phyloP scores from a whole-genome alignment of 108 stramenopile genomes.

The Pseudonitzschia multiseries region DNA sequence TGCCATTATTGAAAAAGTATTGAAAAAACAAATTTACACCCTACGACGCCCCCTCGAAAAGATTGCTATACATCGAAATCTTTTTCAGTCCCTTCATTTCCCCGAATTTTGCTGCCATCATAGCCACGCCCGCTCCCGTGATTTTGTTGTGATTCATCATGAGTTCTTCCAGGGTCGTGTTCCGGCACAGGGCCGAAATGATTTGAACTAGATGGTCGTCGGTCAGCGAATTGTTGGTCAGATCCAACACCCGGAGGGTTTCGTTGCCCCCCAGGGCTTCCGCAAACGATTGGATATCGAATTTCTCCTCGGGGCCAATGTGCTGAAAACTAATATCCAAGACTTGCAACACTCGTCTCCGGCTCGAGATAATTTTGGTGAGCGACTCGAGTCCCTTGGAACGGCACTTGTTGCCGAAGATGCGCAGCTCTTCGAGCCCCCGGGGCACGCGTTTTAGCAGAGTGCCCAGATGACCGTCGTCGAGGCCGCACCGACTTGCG shows the following conservation, averaged over 20 bases:
- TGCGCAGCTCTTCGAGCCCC: conserved; percentile 28
- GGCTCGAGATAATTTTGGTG: neutral
- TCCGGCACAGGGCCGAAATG: conserved; percentile 23
- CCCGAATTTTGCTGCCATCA: conserved; percentile 23
- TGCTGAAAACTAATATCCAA: conserved; percentile 40
- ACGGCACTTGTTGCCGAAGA: conserved; percentile 44
- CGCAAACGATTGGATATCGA: conserved; percentile 22
- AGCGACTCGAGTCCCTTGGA: conserved; percentile 26
- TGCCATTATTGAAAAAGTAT: too few species aligned
- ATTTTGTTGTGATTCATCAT: conserved; percentile 42
- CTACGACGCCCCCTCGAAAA: conserved; percentile 22
- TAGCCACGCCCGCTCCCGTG: conserved; percentile 23
- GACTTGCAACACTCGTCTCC: neutral
- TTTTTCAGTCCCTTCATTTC: conserved; percentile 42
- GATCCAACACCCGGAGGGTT: conserved; percentile 24
- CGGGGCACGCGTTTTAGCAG: conserved; percentile 21
- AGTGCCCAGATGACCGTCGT: conserved; percentile 23
- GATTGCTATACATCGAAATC: conserved; percentile 45
- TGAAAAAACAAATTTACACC: neutral
- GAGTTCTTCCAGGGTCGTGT: conserved; percentile 39
- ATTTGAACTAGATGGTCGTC: conserved; percentile 28
- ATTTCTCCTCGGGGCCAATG: conserved; percentile 17
- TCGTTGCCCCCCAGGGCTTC: conserved; percentile 22
- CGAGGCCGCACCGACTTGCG: conserved; percentile 35
- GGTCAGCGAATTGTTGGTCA: conserved; percentile 31